Evolutionary conservation across 1,284 basidiomycete species (phyloP).

Genomic region (Puccinia horiana): DNA sequence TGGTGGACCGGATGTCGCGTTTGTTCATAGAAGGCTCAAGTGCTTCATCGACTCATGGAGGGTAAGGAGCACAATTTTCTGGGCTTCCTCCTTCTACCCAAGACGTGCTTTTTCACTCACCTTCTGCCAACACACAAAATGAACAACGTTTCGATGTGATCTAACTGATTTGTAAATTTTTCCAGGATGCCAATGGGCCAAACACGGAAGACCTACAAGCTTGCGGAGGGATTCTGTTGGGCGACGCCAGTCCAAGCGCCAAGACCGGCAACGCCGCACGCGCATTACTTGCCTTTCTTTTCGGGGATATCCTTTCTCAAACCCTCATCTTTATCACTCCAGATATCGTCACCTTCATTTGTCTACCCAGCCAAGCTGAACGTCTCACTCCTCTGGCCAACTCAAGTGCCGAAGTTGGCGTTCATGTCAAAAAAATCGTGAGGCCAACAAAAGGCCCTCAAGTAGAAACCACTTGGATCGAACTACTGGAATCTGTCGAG

Average conservation of each 20-base stretch:
- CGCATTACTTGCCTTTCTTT: conserved; percentile 75
- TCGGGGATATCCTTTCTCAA: conserved; percentile 94
- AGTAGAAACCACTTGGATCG: background rate
- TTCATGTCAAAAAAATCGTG: conserved; percentile 58
- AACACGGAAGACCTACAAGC: background rate
- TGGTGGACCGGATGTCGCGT: background rate
- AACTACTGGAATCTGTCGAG: background rate
- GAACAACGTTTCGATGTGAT: background rate
- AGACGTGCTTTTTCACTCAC: background rate
- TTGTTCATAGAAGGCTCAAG: background rate
- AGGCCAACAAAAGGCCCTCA: conserved; percentile 50
- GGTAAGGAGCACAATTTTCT: background rate
- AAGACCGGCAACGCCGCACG: too few relatives aligned
- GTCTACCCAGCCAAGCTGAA: conserved; percentile 83
- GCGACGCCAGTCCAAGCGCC: background rate
- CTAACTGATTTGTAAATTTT: background rate
- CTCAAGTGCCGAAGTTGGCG: background rate
- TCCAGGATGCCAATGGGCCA: background rate
- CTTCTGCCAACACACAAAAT: background rate
- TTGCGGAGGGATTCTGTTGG: conserved; percentile 8
- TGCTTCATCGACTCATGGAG: background rate
- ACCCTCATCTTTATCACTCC: conserved; percentile 73
- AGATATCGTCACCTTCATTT: conserved; percentile 74
- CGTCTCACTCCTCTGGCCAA: background rate
- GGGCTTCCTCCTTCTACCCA: background rate